A percentile compares a stretch with the other conserved stretches of the same genome.
Evolutionary conservation across 371 early-diverging fungal genomes (phyloP).

Genomic region (Circinella umbellata): DNA sequence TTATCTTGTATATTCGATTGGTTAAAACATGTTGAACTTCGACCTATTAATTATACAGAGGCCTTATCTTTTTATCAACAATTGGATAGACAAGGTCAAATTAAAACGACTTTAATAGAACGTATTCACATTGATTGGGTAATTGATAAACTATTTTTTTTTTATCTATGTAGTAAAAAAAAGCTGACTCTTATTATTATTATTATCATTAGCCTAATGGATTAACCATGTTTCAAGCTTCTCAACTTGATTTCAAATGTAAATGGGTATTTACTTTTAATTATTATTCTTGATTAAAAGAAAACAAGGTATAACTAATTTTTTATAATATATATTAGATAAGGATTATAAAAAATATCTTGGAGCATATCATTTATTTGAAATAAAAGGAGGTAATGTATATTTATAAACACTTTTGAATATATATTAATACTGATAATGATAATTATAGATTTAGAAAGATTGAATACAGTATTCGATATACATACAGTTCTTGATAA

Average conservation of each 20-base stretch:
- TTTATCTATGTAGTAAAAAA: background rate
- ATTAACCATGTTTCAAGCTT: constrained; percentile 14
- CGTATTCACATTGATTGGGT: too few relatives aligned
- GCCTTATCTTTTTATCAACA: too few relatives aligned
- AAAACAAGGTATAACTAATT: too few relatives aligned
- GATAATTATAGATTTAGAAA: background rate
- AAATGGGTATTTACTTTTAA: background rate
- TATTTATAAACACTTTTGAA: too few relatives aligned
- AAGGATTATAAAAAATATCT: background rate
- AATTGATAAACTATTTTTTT: too few relatives aligned
- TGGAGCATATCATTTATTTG: background rate
- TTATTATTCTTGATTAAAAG: too few relatives aligned
- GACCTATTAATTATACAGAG: too few relatives aligned
- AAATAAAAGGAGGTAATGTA: background rate
- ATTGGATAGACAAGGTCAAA: too few relatives aligned
- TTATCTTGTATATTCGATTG: too few relatives aligned
- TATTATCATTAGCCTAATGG: constrained; percentile 4
- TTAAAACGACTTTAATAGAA: too few relatives aligned
- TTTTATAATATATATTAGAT: background rate
- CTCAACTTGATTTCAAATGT: constrained; percentile 22
- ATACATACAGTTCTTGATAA: too few relatives aligned
- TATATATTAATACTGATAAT: background rate
- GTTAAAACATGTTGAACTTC: too few relatives aligned
- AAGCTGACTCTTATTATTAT: background rate
- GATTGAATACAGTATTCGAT: background rate